Evolutionary conservation across 129 eudicot species (phyloP).

Genomic region (Arctium lappa): DNA sequence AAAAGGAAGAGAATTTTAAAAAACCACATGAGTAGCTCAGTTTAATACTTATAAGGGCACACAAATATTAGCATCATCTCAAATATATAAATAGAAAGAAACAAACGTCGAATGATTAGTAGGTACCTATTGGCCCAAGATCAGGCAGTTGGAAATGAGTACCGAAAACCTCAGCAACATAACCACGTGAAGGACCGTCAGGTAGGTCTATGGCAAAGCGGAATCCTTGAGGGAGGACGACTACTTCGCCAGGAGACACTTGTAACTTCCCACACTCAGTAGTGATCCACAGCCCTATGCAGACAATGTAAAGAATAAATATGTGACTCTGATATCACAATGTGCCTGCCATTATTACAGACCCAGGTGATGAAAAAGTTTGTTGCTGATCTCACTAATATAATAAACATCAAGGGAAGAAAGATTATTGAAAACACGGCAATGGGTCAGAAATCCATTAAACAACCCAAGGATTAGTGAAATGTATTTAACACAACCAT

Average conservation of each 20-base stretch:
- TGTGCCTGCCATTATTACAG: neutral
- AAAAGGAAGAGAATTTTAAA: neutral
- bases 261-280: slow-evolving; percentile 90
- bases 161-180: slow-evolving; percentile 89
- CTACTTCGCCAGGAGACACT: slow-evolving; percentile 85
- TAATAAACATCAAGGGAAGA: neutral
- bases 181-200: slow-evolving; percentile 96
- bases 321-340: neutral
- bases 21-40: slow-evolving; percentile 1
- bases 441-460: neutral
- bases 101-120: neutral
- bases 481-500: slow-evolving; percentile 1
- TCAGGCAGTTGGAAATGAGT: slow-evolving; percentile 96
- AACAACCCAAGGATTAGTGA: neutral
- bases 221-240: slow-evolving; percentile 85
- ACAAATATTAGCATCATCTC: neutral
- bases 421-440: neutral
- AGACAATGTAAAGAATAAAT: neutral
- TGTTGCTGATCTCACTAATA: neutral
- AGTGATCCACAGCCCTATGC: slow-evolving; percentile 80
- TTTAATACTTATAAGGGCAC: neutral
- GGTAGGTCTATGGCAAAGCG: slow-evolving; percentile 78
- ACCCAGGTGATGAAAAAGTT: neutral
- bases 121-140: slow-evolving; percentile 91
- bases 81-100: neutral